Base-by-base conservation (phyloP, 257 asterid species). In the Craterostigma plantagineum region DNA sequence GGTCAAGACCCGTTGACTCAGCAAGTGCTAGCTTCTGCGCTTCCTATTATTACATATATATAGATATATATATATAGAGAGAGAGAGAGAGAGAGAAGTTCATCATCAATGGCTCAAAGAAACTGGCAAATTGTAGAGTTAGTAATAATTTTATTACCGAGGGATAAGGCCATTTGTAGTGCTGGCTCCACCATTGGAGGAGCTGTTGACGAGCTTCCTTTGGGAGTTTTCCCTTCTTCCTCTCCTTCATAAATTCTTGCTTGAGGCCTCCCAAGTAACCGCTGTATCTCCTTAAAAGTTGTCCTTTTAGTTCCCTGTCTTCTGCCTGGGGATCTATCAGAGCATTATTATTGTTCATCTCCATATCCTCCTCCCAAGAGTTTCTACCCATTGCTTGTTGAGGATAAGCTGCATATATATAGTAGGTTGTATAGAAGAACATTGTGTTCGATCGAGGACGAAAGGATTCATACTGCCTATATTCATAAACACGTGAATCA, bases 201-300 rank as follows among this genome's bases (percentile, higher is more conserved):
- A 87, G 48, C 43, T 74, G 90, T 33, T 87, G 91, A 33, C 98
- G 64, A 12, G 98, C 98, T 63, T 87, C 95, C 56, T 82, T 87
- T 0, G 98, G 98, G 58, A 87, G 91, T 73, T 87, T 87, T n/a
- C 98, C 98, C 52, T 87, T 87, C 93, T 87, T 87, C n/a, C 93
- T 64, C 49, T 87, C 82, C 95, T 87, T 87, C 98, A 79, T 87
- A 78, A 87, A 87, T 51, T 87, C 98, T 54, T 82, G 93, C 64
- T 82, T 87, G 47, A 87, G 86, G 67, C 86, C 82, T 43, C 98
- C 98, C 37, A 87, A 48, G 47, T 82, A 82, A 15, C 98, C 98
- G 13, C 98, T 82, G 69, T 87, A 87, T 57, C 82, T 87, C 4
- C 93, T 79, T 46, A 87, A 48, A 35, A 87, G 73, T 70, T 79